Evolutionary conservation across 345 rosid genomes (phyloP), one percentile per base, ranked within the genome.

Genomic region (Ceriops tagal): DNA sequence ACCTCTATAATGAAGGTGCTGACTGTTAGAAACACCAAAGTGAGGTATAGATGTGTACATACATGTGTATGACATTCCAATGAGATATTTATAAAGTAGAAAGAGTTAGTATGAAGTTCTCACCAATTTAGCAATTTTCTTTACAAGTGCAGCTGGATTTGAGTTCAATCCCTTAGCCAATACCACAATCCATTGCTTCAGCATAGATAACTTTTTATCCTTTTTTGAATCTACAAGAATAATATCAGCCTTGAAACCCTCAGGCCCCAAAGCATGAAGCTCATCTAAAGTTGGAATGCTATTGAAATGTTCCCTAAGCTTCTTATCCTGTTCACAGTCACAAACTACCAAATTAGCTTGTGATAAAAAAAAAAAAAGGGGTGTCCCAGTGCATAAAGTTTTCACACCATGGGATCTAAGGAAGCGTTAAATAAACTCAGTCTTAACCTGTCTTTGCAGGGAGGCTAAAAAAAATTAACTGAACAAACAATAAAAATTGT

Each of bases 51-150:
- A 4, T 21, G 31, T 56, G 31, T 21, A 56, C 28, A 11, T 13
- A 53, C 6, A 6, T 24, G 30, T 61, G 24, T 35, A 32, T 56
- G 13, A 65, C 58, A 21, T 70, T 69, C 21, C 24, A 19, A 51
- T 16, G 28, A 58, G 51, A 62, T 58, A 61, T 28, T 43, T 60
- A 43, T 24, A 21, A 24, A 70, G 26, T 30, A 30, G 43, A 65
- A 73, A 21, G 75, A 56, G 71, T 30, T 58, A 53, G 43, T 31
- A 53, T 73, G 46, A 15, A 64, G 46, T 51, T 75, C 89, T 85
- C 74, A 96, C 99, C 96, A 92, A 80, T 81, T 87, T 97, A 18
- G 96, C 96, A 68, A 92, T 90, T 87, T 92, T 96, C 82, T 92
- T 96, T 60, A 96, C 83, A 78, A 89, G 73, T 53, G 88, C 84